Conservation (phyloP, 257 asterid species). For the Penstemon eatonii region DNA sequence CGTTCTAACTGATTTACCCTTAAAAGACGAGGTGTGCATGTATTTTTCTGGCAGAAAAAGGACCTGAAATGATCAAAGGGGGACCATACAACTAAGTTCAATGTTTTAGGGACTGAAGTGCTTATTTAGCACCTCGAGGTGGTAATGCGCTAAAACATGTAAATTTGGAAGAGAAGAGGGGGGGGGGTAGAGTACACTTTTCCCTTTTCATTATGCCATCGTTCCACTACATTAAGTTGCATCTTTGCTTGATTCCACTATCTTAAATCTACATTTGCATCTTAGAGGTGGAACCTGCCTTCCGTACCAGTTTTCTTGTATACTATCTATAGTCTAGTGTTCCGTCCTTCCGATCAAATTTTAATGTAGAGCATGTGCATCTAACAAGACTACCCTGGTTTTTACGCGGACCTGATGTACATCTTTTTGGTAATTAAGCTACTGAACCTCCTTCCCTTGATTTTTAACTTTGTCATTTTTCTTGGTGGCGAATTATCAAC, state of each 20-base stretch:
- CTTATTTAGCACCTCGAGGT: no score
- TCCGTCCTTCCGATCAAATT: constrained; percentile 1
- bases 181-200: no score
- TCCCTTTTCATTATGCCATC: background rate
- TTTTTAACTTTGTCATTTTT: background rate
- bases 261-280: background rate
- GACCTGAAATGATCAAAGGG: no score
- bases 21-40: no score
- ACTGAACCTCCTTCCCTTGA: background rate
- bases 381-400: background rate
- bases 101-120: no score
- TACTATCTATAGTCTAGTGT: background rate
- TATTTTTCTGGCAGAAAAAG: no score
- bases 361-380: background rate
- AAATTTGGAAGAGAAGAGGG: no score
- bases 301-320: background rate
- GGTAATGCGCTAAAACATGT: no score
- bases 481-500: background rate
- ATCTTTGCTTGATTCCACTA: background rate
- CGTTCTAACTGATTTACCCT: no score
- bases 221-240: background rate
- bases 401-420: background rate
- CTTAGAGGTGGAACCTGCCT: background rate
- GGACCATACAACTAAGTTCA: no score
- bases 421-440: constrained; percentile 7